Percentiles rank a stretch among this genome's conserved stretches.
These are phyloP conservation scores for Millerozyma acaciae DNA, from an alignment of 805 yeast species.

Conservation along the genomic window DNA sequence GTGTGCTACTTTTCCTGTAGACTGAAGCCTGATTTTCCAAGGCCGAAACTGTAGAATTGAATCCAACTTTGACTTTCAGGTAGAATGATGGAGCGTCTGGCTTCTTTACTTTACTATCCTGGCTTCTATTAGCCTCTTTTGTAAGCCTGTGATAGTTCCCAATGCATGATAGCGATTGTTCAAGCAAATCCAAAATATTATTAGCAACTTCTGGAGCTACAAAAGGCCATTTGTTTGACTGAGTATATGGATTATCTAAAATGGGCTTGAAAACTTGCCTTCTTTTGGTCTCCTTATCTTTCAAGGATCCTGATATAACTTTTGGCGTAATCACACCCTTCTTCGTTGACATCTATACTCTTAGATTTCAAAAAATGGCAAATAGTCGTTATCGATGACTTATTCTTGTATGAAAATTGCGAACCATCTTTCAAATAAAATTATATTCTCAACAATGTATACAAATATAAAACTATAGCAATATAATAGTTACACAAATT, in stretches of 20 bases:
- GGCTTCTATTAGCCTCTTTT: conserved; percentile 7
- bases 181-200: conserved; percentile 35
- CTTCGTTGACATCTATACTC: neutral
- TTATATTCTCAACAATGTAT: too few species aligned
- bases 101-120: conserved; percentile 2
- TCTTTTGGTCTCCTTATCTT: conserved; percentile 46
- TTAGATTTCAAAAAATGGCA: too few species aligned
- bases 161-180: conserved; percentile 29
- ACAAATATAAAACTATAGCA: too few species aligned
- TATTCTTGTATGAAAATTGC: too few species aligned
- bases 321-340: conserved; percentile 6
- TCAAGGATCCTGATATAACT: conserved; percentile 35
- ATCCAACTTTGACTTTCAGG: conserved; percentile 40
- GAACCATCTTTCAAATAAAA: too few species aligned
- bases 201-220: conserved; percentile 34
- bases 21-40: conserved; percentile 42
- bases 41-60: conserved; percentile 49
- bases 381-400: too few species aligned
- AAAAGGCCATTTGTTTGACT: conserved; percentile 39
- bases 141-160: conserved; percentile 20
- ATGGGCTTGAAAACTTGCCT: conserved; percentile 62
- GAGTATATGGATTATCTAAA: conserved; percentile 59
- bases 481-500: too few species aligned
- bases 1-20: conserved; percentile 7
- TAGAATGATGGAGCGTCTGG: conserved; percentile 22